Conservation (phyloP, 208 protist species). For the Wallacemonas sp. region DNA sequence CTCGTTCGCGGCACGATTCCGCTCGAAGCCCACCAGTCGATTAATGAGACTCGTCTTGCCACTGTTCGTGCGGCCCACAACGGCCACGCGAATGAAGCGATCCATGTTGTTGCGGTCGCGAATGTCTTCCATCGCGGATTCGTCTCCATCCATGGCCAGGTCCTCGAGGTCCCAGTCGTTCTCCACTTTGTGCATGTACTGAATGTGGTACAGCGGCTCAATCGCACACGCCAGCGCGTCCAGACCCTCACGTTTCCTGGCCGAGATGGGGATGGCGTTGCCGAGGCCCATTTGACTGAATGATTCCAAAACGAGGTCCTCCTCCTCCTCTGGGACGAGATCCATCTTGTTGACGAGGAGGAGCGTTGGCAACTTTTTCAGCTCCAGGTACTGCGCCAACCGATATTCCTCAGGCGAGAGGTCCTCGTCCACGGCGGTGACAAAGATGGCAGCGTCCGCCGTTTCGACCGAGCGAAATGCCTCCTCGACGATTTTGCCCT, state of each 20-base stretch:
- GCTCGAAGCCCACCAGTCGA: slow-evolving; percentile 91
- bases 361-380: slow-evolving; percentile 73
- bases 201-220: slow-evolving; percentile 81
- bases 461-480: slow-evolving; percentile 83
- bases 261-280: slow-evolving; percentile 74
- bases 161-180: slow-evolving; percentile 92
- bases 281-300: slow-evolving; percentile 77
- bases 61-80: slow-evolving; percentile 93
- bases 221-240: slow-evolving; percentile 73
- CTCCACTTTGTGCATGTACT: slow-evolving; percentile 71
- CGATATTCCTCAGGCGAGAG: slow-evolving; percentile 65
- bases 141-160: slow-evolving; percentile 78
- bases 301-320: slow-evolving; percentile 37
- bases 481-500: slow-evolving; percentile 81
- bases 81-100: slow-evolving; percentile 86
- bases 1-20: slow-evolving; percentile 77
- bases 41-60: slow-evolving; percentile 95
- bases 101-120: slow-evolving; percentile 82
- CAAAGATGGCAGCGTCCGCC: slow-evolving; percentile 80
- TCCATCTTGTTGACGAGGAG: slow-evolving; percentile 92
- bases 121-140: slow-evolving; percentile 87
- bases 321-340: slow-evolving; percentile 52
- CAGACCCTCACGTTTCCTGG: slow-evolving; percentile 58
- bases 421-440: slow-evolving; percentile 71
- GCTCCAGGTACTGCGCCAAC: slow-evolving; percentile 59